Conservation (phyloP, 208 protist genomes). For the Porcisia deanei region DNA sequence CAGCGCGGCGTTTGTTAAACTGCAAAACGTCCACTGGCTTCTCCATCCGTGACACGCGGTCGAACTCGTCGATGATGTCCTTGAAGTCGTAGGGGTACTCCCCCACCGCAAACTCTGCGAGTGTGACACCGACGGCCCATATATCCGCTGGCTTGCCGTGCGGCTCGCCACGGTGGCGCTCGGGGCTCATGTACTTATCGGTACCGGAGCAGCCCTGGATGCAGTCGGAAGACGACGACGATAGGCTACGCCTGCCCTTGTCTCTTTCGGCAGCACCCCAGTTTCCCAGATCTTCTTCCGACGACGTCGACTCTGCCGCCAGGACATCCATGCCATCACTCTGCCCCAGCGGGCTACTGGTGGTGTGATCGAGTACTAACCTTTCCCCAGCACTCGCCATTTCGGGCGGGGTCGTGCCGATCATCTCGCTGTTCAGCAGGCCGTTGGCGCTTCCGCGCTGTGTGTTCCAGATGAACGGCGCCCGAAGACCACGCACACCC, state of each 20-base stretch:
- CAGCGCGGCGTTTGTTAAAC: conserved; percentile 37
- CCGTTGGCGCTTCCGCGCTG: not conserved
- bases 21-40: conserved; percentile 43
- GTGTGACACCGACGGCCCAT: conserved; percentile 89
- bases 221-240: conserved; percentile 16
- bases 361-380: conserved; percentile 8
- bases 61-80: conserved; percentile 70
- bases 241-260: not conserved
- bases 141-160: conserved; percentile 85
- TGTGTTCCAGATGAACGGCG: not conserved
- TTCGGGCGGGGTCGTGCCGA: conserved; percentile 12
- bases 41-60: conserved; percentile 48
- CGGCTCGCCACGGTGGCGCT: conserved; percentile 78
- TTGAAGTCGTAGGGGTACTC: conserved; percentile 75
- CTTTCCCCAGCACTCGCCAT: conserved; percentile 3
- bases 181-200: conserved; percentile 89
- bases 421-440: not conserved
- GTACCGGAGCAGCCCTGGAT: conserved; percentile 74
- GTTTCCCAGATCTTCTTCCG: not conserved
- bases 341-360: conserved; percentile 24
- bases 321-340: conserved; percentile 36
- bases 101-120: conserved; percentile 87
- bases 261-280: not conserved
- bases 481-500: not conserved
- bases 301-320: conserved; percentile 27